Conservation (phyloP, 805 yeast genomes). For the Yamadazyma paraphyllophila region DNA sequence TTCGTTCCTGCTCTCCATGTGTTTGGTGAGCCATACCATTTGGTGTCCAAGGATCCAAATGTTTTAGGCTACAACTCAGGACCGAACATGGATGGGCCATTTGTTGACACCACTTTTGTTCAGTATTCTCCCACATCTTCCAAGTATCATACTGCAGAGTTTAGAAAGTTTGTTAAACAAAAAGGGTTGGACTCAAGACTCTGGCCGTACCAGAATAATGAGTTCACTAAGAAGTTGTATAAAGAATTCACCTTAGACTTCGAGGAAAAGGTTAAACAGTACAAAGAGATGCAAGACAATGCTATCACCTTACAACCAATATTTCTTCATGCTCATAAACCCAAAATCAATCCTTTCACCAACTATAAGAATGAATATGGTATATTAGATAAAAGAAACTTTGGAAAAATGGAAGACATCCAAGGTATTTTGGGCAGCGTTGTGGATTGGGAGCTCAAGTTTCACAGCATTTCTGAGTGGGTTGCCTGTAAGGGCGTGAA, state of each 20-base stretch:
- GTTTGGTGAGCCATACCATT: constrained; percentile 32
- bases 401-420: constrained; percentile 19
- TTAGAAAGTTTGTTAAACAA: constrained; percentile 25
- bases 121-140: constrained; percentile 26
- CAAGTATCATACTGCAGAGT: constrained; percentile 15
- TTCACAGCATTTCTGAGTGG: constrained; percentile 32
- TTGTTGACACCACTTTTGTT: constrained; percentile 29
- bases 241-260: constrained; percentile 16
- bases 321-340: constrained; percentile 33
- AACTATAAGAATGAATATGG: constrained; percentile 19
- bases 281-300: constrained; percentile 6
- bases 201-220: constrained; percentile 29
- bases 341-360: constrained; percentile 29
- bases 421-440: constrained; percentile 10
- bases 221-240: constrained; percentile 22
- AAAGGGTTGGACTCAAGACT: constrained; percentile 28
- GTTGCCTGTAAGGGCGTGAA: constrained; percentile 26
- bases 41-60: constrained; percentile 19
- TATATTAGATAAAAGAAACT: constrained; percentile 21
- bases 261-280: constrained; percentile 1
- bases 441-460: constrained; percentile 35
- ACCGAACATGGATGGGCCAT: constrained; percentile 12
- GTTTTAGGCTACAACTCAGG: constrained; percentile 12
- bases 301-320: constrained; percentile 22
- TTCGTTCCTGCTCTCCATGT: constrained; percentile 37